These are phyloP conservation scores for Rubus idaeus DNA, from an alignment of 306 rosid species.

Conservation along the genomic window DNA sequence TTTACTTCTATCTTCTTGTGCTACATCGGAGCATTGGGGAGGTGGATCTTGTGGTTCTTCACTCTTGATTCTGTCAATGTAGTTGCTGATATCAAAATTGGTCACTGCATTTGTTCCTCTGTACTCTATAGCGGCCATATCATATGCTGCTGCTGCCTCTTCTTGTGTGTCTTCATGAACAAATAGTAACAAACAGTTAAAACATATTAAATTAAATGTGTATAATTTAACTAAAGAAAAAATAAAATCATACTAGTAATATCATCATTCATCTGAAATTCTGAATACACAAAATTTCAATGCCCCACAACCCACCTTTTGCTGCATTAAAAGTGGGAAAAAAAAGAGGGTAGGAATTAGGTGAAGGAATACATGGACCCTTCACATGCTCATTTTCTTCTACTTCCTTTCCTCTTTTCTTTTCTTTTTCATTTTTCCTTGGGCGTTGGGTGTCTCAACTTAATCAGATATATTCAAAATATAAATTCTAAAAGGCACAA, in stretches of 20 bases:
- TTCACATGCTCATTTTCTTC: not conserved
- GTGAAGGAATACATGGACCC: not conserved
- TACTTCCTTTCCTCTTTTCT: not conserved
- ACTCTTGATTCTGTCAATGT: slow-evolving; percentile 43
- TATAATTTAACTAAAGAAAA: not conserved
- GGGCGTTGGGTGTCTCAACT: not conserved
- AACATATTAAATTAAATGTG: not conserved
- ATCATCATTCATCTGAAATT: not conserved
- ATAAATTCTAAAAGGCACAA: not conserved
- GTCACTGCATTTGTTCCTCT: slow-evolving; percentile 93
- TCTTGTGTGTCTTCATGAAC: slow-evolving; percentile 72
- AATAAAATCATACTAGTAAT: not conserved
- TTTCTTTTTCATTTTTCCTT: not conserved
- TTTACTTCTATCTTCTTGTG: slow-evolving; percentile 28
- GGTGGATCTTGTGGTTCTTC: slow-evolving; percentile 24
- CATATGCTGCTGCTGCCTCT: slow-evolving; percentile 95
- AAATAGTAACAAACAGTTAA: not conserved
- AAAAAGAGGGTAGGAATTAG: slow-evolving; percentile 1
- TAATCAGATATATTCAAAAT: not conserved
- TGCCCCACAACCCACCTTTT: slow-evolving; percentile 12
- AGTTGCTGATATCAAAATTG: slow-evolving; percentile 73
- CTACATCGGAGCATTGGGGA: slow-evolving; percentile 24
- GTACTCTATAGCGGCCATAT: slow-evolving; percentile 81
- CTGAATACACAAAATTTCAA: not conserved
- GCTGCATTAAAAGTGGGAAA: not conserved